Evolutionary conservation across 768 basidiomycete species (phyloP), one percentile per base, ranked within the genome.

Genomic region (Phanerodontia chrysosporium): DNA sequence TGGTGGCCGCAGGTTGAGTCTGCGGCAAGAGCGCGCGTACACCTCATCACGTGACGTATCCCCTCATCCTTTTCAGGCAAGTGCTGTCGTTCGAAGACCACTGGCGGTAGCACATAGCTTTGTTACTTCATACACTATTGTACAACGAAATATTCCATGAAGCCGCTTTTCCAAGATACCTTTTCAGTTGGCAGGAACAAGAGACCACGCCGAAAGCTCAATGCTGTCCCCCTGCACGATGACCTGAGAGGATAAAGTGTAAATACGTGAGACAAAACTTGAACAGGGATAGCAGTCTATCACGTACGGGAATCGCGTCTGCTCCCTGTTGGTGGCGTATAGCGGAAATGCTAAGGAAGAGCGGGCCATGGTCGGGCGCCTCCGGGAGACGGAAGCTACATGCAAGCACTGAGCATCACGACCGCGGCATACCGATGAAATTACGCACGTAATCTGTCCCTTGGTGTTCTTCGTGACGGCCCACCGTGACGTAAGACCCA

Each of bases 401-500:
- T 14, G 12, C 14, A 1, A 14, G 2, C 30, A 35, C 14, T 22
- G 7, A 24, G 16, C 32, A 51, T 1, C 30, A 35, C 51, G 4
- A n/a, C 14, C n/a, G 7, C 1, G 8, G 18, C 22, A 45, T 46
- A 25, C 28, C 2, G 3, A 29, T 12, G n/a, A 30, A 3, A 24
- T 5, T 24, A 39, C 58, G 18, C 9, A 58, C 58, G 49, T 53
- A 8, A 58, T 51, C 7, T 51, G 24, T 16, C 58, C 58, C 3
- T 8, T n/a, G 8, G 35, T n/a, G 58, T 53, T 45, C n/a, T 27
- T 45, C 8, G 29, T 10, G 10, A 58, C 51, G 10, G 51, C 58
- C 58, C 58, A 58, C 36, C 49, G 58, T 10, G 58, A 58, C 8
- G 58, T 58, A 22, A 58, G 27, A 7, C 58, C 58, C 58, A 58